Conservation (phyloP, 73 alveolate genomes). For the Paramecium bursaria region DNA sequence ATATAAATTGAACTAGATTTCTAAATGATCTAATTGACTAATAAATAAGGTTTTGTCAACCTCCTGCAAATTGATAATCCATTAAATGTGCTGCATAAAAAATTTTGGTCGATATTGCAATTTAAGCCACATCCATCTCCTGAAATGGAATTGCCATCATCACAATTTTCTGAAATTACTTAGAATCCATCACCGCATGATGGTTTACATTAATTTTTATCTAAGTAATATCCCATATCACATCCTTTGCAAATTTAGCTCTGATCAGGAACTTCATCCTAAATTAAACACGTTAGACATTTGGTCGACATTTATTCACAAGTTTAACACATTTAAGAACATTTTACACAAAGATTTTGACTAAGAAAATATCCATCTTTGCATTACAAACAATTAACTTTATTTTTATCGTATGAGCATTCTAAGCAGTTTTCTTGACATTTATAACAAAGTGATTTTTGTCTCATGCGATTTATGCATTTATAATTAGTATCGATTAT, state of each 20-base stretch:
- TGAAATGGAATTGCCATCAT: slow-evolving; percentile 27
- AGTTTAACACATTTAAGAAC: background rate
- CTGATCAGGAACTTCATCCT: too few relatives aligned
- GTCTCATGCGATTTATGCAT: background rate
- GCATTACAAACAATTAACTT: background rate
- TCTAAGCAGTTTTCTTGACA: too few relatives aligned
- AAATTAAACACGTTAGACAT: too few relatives aligned
- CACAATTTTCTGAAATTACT: background rate
- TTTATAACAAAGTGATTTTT: too few relatives aligned
- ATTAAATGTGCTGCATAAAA: too few relatives aligned
- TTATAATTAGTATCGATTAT: background rate
- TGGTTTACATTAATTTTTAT: background rate
- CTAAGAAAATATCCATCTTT: background rate
- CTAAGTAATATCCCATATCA: too few relatives aligned
- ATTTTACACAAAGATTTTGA: background rate
- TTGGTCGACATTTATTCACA: background rate
- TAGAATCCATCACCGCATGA: background rate
- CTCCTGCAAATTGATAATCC: too few relatives aligned
- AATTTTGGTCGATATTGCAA: slow-evolving; percentile 22
- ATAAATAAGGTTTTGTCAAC: too few relatives aligned
- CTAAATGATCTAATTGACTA: too few relatives aligned
- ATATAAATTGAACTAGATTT: too few relatives aligned
- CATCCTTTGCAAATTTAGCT: too few relatives aligned
- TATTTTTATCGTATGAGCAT: too few relatives aligned
- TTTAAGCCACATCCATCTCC: slow-evolving; percentile 52